Evolutionary conservation across 371 early-diverging fungal species (phyloP), one percentile per base, ranked within the genome.

Genomic region (Coemansia linderi): DNA sequence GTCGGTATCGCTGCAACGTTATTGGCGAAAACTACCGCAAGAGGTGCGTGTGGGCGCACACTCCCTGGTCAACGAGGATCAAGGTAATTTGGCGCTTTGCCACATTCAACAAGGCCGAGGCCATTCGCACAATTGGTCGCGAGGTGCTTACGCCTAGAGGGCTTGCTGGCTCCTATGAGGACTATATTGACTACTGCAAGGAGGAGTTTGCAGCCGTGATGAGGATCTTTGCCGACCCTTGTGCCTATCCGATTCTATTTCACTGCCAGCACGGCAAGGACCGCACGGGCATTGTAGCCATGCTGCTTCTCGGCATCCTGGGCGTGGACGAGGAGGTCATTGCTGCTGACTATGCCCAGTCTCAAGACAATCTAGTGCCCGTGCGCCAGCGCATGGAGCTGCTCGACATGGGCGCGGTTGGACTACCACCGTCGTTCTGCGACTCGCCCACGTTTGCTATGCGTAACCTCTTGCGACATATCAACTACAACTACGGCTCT

Each of bases 191-290:
- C 36, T 82, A 85, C 57, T 87, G 88, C 71, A 81, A 85, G 66
- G 65, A 71, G 0, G 88, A 88, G 58, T 81, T 89, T 24, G 71
- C 73, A 0, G 78, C 84, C 10, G 84, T 87, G 2, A 41, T 89
- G 73, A 75, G 82, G 60, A 75, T 88, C 6, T 87, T 88, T 71
- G 69, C 81, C 15, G 79, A 88, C 50, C 84, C 84, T 8, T 59
- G 75, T 22, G 85, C 86, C 37, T 85, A 84, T 46, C 84, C 93
- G 0, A 84, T 94, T 9, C 82, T 93, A 66, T 87, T 94, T 38
- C 95, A 94, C 72, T 94, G 95, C 80, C 90, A 92, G 13, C 92
- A 92, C 33, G 95, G 95, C 56, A 94, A 94, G 80, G 95, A 95
- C 69, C 86, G 95, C 50, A 95, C 95, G 1, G 95, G 95, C 17